Conservation (phyloP, 768 basidiomycete species). For the Fomitopsis serialis region DNA sequence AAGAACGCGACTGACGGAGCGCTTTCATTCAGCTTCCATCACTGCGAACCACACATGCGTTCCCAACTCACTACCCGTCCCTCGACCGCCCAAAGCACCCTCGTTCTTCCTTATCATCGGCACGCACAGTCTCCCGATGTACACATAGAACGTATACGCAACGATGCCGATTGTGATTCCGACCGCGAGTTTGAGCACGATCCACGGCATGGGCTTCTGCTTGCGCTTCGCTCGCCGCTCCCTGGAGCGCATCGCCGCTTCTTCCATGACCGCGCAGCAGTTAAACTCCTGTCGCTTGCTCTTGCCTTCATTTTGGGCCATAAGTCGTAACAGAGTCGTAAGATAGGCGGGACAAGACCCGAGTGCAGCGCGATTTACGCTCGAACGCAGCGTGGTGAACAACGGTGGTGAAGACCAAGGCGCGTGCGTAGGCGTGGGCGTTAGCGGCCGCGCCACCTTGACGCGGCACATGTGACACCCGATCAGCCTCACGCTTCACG, state of each 20-base stretch:
- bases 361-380: too few species aligned
- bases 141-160: slow-evolving; percentile 72
- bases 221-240: slow-evolving; percentile 37
- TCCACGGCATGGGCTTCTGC: slow-evolving; percentile 62
- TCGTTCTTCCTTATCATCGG: slow-evolving; percentile 54
- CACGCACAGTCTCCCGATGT: slow-evolving; percentile 64
- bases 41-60: neutral
- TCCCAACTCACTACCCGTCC: slow-evolving; percentile 59
- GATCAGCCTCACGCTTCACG: neutral
- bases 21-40: neutral
- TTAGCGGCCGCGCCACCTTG: too few species aligned
- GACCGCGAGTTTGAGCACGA: slow-evolving; percentile 64
- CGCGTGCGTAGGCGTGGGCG: neutral
- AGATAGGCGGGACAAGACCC: too few species aligned
- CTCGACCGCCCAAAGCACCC: slow-evolving; percentile 40
- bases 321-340: neutral
- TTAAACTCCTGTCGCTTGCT: slow-evolving; percentile 3
- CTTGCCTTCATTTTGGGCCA: slow-evolving; percentile 7
- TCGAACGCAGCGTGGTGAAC: neutral
- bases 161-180: slow-evolving; percentile 53
- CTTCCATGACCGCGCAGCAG: slow-evolving; percentile 51
- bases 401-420: neutral
- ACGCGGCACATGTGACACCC: too few species aligned
- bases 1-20: slow-evolving; percentile 56
- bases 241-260: slow-evolving; percentile 34